Conservation (phyloP, 352 stramenopile genomes). For the Pythium rishiriense region DNA sequence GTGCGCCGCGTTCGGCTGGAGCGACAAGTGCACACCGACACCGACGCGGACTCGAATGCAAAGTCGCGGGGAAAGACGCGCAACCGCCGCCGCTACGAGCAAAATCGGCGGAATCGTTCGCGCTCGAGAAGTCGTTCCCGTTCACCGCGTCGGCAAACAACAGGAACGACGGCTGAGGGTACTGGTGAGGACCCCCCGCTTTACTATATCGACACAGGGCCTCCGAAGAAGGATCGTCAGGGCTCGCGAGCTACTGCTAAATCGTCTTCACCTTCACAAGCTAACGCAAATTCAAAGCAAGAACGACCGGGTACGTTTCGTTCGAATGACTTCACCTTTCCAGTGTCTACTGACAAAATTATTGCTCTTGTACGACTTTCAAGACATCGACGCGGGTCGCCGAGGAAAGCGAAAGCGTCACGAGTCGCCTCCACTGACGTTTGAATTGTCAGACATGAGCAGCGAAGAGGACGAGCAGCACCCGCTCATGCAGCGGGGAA, state of each 20-base stretch:
- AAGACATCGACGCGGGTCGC: neutral
- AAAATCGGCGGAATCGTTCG: constrained; percentile 14
- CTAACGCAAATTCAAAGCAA: neutral
- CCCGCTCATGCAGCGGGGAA: constrained; percentile 5
- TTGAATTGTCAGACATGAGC: constrained; percentile 30
- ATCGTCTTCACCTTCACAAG: neutral
- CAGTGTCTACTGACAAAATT: neutral
- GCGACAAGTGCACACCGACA: constrained; percentile 10
- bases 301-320: constrained; percentile 1
- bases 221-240: neutral
- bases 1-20: constrained; percentile 17
- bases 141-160: constrained; percentile 4
- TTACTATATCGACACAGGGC: constrained; percentile 19
- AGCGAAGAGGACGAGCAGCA: constrained; percentile 30
- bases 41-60: neutral
- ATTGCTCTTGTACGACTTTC: neutral
- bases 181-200: constrained; percentile 2
- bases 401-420: constrained; percentile 17
- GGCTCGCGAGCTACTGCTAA: neutral
- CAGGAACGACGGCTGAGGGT: neutral
- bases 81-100: constrained; percentile 11
- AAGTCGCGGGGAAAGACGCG: neutral
- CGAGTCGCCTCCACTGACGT: constrained; percentile 3
- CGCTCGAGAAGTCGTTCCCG: constrained; percentile 18
- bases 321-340: neutral